These are phyloP conservation scores for Trapa bicornis DNA, from an alignment of 345 rosid genomes.

Conservation along the genomic window DNA sequence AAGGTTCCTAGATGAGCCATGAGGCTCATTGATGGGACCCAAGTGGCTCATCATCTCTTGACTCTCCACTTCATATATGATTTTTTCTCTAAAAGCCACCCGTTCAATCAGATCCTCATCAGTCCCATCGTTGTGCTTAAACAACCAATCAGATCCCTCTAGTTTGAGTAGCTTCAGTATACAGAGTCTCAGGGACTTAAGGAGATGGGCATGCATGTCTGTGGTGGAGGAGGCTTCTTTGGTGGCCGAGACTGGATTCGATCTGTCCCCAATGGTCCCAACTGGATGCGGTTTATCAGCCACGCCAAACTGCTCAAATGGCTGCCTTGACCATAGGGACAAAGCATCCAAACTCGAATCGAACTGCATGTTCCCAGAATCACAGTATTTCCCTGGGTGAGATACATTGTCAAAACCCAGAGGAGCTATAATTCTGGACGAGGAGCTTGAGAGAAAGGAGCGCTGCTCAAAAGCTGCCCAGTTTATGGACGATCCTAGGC, in stretches of 20 bases:
- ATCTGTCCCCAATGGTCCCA: constrained; percentile 33
- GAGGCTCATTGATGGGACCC: neutral
- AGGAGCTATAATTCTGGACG: constrained; percentile 32
- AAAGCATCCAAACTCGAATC: constrained; percentile 34
- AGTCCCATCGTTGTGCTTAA: constrained; percentile 68
- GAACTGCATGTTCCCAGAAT: constrained; percentile 14
- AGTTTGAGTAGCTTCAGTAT: constrained; percentile 62
- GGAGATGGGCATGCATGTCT: constrained; percentile 68
- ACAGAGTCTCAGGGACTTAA: constrained; percentile 63
- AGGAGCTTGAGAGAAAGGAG: constrained; percentile 35
- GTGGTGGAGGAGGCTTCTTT: constrained; percentile 30
- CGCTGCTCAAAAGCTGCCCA: constrained; percentile 31
- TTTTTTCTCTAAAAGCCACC: constrained; percentile 86
- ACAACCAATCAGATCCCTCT: constrained; percentile 96
- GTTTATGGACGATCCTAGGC: constrained; percentile 34
- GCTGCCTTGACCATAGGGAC: constrained; percentile 94
- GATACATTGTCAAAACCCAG: constrained; percentile 36
- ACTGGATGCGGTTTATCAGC: constrained; percentile 41
- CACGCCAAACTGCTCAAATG: constrained; percentile 93
- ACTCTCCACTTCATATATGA: constrained; percentile 59
- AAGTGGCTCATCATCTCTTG: constrained; percentile 28
- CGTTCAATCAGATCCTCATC: constrained; percentile 85
- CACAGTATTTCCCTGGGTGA: constrained; percentile 41
- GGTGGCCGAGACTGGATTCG: constrained; percentile 25
- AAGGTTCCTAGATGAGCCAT: constrained; percentile 12